Conservation (phyloP, 228 moss, liverwort and hornwort genomes). For the Sphagnum fallax region DNA sequence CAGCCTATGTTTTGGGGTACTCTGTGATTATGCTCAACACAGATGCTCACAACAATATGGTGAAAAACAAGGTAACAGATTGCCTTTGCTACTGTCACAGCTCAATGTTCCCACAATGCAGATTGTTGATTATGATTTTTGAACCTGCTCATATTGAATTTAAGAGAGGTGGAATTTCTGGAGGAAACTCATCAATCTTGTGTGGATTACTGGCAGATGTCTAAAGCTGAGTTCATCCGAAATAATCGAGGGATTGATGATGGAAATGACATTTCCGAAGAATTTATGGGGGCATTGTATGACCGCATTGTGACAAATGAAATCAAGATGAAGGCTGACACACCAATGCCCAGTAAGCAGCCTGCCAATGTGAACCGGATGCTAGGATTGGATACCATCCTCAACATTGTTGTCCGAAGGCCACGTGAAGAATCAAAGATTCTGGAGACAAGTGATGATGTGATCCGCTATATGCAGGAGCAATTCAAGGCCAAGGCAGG, state of each 20-base stretch:
- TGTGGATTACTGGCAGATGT: slow-evolving; percentile 61
- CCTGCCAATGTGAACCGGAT: slow-evolving; percentile 81
- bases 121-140: too few species aligned
- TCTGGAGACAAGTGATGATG: slow-evolving; percentile 99
- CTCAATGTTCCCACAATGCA: too few species aligned
- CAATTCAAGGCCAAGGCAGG: slow-evolving; percentile 99
- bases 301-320: slow-evolving; percentile 92
- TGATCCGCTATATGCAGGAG: slow-evolving; percentile 99
- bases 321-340: slow-evolving; percentile 98
- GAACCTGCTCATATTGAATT: too few species aligned
- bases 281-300: slow-evolving; percentile 84
- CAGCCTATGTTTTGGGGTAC: slow-evolving; percentile 95
- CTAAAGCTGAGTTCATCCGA: slow-evolving; percentile 92
- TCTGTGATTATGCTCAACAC: slow-evolving; percentile 98
- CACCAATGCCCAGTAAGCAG: slow-evolving; percentile 81
- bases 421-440: slow-evolving; percentile 85
- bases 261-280: slow-evolving; percentile 91
- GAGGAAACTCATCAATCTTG: not conserved
- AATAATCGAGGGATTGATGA: slow-evolving; percentile 99
- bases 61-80: slow-evolving; percentile 78
- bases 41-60: slow-evolving; percentile 94
- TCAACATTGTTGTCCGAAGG: slow-evolving; percentile 92
- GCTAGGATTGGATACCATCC: slow-evolving; percentile 84
- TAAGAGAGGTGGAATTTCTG: too few species aligned
- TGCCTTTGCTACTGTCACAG: too few species aligned